Evolutionary conservation across 352 stramenopile species (phyloP), one percentile per base, ranked within the genome.

Genomic region (Globisporangium solare): DNA sequence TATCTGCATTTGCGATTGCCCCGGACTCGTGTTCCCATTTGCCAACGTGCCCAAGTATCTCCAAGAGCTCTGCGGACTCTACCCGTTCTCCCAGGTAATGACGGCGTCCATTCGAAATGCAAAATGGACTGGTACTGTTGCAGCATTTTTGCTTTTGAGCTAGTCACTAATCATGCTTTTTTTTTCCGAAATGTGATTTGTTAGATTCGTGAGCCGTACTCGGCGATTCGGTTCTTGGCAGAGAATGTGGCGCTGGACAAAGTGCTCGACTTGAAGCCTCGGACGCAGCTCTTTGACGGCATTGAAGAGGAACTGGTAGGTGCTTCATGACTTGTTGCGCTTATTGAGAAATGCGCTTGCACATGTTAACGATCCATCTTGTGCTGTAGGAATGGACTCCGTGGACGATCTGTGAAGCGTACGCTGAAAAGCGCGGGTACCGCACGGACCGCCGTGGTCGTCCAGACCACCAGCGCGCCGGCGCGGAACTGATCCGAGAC

Each of bases 201-300:
- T 35, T 35, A 92, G 76, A 94, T 95, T 58, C 83, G 88, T 3
- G 88, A 96, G 64, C 86, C 88, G 10, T 96, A 91, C 61, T 94
- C 83, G 46, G 82, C 85, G 2, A 83, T 96, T 21, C 85, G 86
- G 1, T 95, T 95, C 64, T 58, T 96, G 1, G 82, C 81, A 0
- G 86, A 96, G 31, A 71, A 92, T 46, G 71, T 92, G 22, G 63
- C 73, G 17, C 41, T 96, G 41, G 79, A 93, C 60, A 70, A 69
- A 40, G 70, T 92, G 35, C 64, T 94, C 53, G 71, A 87, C 12
- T 59, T 94, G 15, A 89, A 89, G 63, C 74, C 78, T 47, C 76
- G 82, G 45, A 86, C 71, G 17, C 78, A 91, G 58, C 54, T 75
- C 40, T 92, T 91, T 58, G 83, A 94, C 22, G 79, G 68, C n/a